Base-by-base conservation (phyloP, 2,329 filamentous ascomycete genomes). In the Alternaria sp. region DNA sequence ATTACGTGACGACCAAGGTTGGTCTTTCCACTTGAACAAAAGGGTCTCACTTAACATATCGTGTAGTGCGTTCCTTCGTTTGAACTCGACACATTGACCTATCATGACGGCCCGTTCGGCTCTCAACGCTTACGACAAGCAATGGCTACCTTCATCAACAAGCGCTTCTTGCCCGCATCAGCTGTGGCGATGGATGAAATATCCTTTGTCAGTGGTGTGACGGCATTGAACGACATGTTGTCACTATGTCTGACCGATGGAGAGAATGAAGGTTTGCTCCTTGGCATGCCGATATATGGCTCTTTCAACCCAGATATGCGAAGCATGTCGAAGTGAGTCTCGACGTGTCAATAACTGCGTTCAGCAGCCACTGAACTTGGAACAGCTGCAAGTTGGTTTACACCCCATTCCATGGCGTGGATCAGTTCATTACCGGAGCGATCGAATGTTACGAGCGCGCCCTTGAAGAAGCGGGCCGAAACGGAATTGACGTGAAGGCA, bases 361-460 rank as follows among this genome's bases (percentile, higher is more conserved):
- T 8, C 5, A 43, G 4, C 13, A 25, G 30, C 13, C 21, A 52
- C 47, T 59, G 7, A 62, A 43, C 32, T 3, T 6, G 6, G 7
- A n/a, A 19, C 30, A 62, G 59, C 17, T 62, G 59, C 49, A 59
- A 62, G 19, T 25, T 62, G 11, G 23, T 62, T 5, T 62, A 62
- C 17, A 25, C 59, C 19, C 30, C 55, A 1, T 62, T 62, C 12
- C 40, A 50, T 26, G 21, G 45, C 7, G 30, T 49, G 3, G 55
- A 62, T 11, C 59, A 62, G 21, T 62, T 62, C 17, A 30, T 32
- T 15, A n/a, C 40, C 15, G 12, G 17, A 10, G 47, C 59, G 21
- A 76, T 82, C 3, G 59, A 67, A 3, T 72, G 75, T 15, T 84
- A 83, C 60, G 79, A 84, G 57, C 57, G 67, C 9, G 77, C 80